Percentiles rank a stretch among this genome's conserved stretches.
Evolutionary conservation across 371 early-diverging fungal genomes (phyloP).

Genomic region (Mortierella polycephala): DNA sequence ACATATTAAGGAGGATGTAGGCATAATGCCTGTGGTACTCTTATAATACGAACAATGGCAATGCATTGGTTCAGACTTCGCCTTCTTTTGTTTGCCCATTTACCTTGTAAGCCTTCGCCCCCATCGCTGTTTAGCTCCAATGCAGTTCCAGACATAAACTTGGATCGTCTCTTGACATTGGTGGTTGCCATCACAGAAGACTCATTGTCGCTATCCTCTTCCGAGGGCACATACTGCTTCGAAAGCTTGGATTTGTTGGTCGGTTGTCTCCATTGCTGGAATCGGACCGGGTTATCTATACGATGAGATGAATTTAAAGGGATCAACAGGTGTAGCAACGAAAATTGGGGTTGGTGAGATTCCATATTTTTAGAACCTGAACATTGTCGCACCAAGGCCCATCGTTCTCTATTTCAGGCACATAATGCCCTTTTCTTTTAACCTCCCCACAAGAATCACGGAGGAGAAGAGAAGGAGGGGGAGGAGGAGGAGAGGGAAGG

Average conservation of each 20-base stretch:
- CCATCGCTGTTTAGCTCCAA: conserved; percentile 23
- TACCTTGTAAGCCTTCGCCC: conserved; percentile 16
- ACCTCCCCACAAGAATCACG: no score
- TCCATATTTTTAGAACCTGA: no score
- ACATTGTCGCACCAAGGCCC: no score
- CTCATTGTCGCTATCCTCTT: conserved; percentile 51
- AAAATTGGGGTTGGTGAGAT: neutral
- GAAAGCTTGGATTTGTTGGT: conserved; percentile 46
- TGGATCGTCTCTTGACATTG: conserved; percentile 23
- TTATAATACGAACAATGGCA: no score
- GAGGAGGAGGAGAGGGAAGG: no score
- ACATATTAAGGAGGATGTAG: neutral
- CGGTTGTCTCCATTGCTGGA: conserved; percentile 35
- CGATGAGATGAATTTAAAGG: neutral
- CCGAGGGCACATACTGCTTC: conserved; percentile 49
- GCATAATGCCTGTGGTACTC: neutral
- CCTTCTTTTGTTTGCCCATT: neutral
- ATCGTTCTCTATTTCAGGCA: no score
- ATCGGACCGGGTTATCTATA: conserved; percentile 27
- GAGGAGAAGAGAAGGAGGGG: no score
- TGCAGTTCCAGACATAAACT: conserved; percentile 41
- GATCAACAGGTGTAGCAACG: neutral
- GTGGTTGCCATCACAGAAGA: neutral
- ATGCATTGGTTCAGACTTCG: no score
- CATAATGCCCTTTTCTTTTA: no score